Conservation (phyloP, 495 filamentous ascomycete genomes). For the Cercophora scortea region DNA sequence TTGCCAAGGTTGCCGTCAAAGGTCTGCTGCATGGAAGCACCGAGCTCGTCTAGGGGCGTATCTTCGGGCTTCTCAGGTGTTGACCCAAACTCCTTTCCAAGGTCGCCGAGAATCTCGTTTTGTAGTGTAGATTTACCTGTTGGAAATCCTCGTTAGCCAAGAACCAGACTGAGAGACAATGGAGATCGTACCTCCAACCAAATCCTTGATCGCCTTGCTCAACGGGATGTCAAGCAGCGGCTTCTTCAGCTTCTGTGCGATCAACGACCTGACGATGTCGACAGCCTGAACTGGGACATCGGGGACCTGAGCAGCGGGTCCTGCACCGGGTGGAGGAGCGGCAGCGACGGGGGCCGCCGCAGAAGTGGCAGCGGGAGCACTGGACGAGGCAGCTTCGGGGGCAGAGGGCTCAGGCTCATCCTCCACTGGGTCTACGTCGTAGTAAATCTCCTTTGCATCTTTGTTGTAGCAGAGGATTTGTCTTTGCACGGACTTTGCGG, state of each 20-base stretch:
- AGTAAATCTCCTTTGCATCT: constrained; percentile 98
- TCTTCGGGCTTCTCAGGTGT: constrained; percentile 99
- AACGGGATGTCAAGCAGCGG: constrained; percentile 78
- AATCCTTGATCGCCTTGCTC: constrained; percentile 96
- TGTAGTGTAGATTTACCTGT: constrained; percentile 94
- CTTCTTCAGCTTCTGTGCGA: constrained; percentile 99
- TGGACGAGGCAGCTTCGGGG: constrained; percentile 35
- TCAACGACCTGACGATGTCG: constrained; percentile 80
- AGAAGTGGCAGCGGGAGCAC: constrained; percentile 41
- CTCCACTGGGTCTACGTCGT: constrained; percentile 91
- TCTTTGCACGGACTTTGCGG: constrained; percentile 86
- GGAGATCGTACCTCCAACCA: constrained; percentile 76
- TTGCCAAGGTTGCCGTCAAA: constrained; percentile 98
- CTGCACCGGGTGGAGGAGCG: constrained; percentile 59
- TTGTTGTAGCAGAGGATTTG: constrained; percentile 99
- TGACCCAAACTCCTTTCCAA: constrained; percentile 97
- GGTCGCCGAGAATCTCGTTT: constrained; percentile 89
- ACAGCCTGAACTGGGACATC: constrained; percentile 81
- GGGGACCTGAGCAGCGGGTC: constrained; percentile 80
- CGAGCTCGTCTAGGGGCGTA: constrained; percentile 88
- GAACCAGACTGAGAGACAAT: not conserved
- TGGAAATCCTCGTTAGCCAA: constrained; percentile 2
- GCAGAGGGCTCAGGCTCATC: constrained; percentile 66
- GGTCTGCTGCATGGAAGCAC: constrained; percentile 91
- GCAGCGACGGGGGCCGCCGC: constrained; percentile 48